Evolutionary conservation across 1,284 basidiomycete species (phyloP).

Genomic region (Sanguinoderma infundibulare): DNA sequence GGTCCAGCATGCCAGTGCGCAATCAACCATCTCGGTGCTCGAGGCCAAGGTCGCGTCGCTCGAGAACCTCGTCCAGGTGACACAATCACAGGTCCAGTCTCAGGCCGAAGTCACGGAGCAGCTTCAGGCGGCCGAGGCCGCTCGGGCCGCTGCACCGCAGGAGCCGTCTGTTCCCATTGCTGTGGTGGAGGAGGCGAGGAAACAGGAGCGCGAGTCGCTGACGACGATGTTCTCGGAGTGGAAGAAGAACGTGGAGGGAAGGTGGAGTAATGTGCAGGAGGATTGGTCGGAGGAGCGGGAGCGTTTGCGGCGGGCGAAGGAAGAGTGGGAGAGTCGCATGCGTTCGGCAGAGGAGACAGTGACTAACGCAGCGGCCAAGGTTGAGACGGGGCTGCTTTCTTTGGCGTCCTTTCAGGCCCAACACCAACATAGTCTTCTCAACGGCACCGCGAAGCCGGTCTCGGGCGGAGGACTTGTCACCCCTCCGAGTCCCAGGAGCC

Average conservation of each 20-base stretch:
- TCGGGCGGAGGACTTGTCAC: conserved; percentile 60
- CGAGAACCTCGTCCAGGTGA: conserved; percentile 58
- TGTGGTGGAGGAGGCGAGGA: conserved; percentile 33
- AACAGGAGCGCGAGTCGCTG: conserved; percentile 49
- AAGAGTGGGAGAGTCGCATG: conserved; percentile 78
- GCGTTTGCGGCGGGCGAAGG: conserved; percentile 71
- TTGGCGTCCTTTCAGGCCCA: conserved; percentile 42
- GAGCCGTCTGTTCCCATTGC: conserved; percentile 15
- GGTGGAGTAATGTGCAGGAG: conserved; percentile 79
- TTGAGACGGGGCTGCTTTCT: conserved; percentile 52
- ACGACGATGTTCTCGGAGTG: conserved; percentile 62
- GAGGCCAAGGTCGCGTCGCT: conserved; percentile 70
- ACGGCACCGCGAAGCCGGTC: conserved; percentile 49
- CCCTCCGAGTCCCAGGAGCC: conserved; percentile 73
- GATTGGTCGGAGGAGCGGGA: conserved; percentile 86
- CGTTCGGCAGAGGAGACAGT: conserved; percentile 48
- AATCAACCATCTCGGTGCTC: conserved; percentile 76
- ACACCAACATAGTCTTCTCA: conserved; percentile 38
- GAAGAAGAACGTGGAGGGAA: conserved; percentile 76
- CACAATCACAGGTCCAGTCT: conserved; percentile 45
- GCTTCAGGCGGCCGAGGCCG: conserved; percentile 47
- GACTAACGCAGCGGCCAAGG: conserved; percentile 41
- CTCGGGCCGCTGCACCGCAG: conserved; percentile 33
- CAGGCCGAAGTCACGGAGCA: conserved; percentile 50
- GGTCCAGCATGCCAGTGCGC: conserved; percentile 79